phyloP scores from a whole-genome alignment of 805 yeast species.

The Cyberlindnera maclurae region DNA sequence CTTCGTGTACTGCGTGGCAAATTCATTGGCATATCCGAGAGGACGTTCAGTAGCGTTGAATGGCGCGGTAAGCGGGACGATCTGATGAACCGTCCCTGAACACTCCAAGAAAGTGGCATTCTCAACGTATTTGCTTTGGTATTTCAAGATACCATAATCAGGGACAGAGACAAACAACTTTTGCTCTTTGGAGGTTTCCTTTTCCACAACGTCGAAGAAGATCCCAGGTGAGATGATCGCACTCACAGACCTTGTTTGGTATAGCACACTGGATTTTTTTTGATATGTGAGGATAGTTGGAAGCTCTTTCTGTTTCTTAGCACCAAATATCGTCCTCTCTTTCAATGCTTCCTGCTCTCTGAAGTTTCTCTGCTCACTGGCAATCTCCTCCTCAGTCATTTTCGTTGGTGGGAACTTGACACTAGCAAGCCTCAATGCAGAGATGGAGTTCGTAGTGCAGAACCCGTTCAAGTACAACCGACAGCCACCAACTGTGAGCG shows the following conservation, averaged over 20 bases:
- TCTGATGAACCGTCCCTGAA: conserved; percentile 59
- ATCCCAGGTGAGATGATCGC: conserved; percentile 80
- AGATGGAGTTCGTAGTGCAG: conserved; percentile 26
- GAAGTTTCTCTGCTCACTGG: conserved; percentile 16
- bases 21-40: conserved; percentile 75
- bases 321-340: conserved; percentile 11
- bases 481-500: conserved; percentile 78
- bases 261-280: conserved; percentile 46
- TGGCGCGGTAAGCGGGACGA: conserved; percentile 61
- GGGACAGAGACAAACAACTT: conserved; percentile 69
- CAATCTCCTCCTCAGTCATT: conserved; percentile 28
- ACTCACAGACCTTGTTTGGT: conserved; percentile 50
- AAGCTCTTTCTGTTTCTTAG: conserved; percentile 21
- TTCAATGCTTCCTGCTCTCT: conserved; percentile 28
- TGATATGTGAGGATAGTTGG: conserved; percentile 38
- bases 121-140: conserved; percentile 64
- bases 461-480: conserved; percentile 53
- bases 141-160: conserved; percentile 78
- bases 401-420: conserved; percentile 63
- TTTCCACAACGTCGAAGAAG: conserved; percentile 56
- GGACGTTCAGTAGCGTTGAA: conserved; percentile 71
- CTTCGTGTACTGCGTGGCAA: conserved; percentile 77
- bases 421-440: conserved; percentile 38
- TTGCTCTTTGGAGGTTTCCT: conserved; percentile 24
- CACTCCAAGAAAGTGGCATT: conserved; percentile 70